phyloP scores from a whole-genome alignment of 164 flowering plant genomes.

The Chloranthus sessilifolius region DNA sequence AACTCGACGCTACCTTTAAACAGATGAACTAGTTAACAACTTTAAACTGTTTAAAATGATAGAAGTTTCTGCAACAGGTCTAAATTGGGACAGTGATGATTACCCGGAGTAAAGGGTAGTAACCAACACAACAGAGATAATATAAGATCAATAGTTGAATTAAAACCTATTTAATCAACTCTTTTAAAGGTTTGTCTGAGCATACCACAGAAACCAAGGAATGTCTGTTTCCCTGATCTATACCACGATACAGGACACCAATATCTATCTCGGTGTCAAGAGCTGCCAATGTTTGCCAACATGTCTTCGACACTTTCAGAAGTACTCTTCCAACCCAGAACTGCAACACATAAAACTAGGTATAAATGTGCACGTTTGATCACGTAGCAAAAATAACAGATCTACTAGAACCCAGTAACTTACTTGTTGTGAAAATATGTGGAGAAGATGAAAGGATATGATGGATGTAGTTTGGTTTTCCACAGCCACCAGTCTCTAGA shows the following conservation, averaged over 20 bases:
- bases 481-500: constrained; percentile 88
- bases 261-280: constrained; percentile 72
- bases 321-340: constrained; percentile 96
- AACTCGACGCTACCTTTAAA: no score
- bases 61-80: no score
- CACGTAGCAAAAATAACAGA: constrained; percentile 1
- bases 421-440: constrained; percentile 87
- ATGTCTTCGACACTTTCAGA: constrained; percentile 79
- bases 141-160: no score
- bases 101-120: no score
- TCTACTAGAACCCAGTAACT: neutral
- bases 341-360: constrained; percentile 37
- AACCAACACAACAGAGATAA: no score
- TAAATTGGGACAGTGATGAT: no score
- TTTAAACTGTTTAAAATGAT: no score
- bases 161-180: no score
- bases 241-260: constrained; percentile 77
- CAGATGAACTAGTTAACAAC: no score
- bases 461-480: constrained; percentile 71
- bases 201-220: constrained; percentile 90
- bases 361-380: neutral
- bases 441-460: constrained; percentile 77
- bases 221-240: constrained; percentile 64
- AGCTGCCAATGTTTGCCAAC: constrained; percentile 75
- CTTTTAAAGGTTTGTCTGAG: neutral